Percentiles rank a stretch among this genome's conserved stretches.
These are phyloP conservation scores for Acidiella bohemica DNA, from an alignment of 495 filamentous ascomycete genomes.

Conservation along the genomic window DNA sequence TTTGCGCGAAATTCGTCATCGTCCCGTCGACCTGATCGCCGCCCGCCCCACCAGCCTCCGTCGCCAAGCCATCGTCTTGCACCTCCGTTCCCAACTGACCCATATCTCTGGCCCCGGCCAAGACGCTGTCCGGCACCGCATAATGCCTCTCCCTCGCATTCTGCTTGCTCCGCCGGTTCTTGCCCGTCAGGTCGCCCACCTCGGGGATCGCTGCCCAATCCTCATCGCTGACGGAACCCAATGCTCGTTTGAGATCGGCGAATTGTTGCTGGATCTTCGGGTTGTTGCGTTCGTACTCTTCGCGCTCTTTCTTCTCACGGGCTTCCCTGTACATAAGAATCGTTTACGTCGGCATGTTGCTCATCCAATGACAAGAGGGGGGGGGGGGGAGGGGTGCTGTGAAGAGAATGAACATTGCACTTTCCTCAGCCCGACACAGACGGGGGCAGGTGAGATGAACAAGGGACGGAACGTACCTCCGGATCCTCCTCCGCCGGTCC, in stretches of 20 bases:
- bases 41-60: conserved; percentile 32
- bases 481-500: conserved; percentile 68
- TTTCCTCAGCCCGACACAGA: conserved; percentile 6
- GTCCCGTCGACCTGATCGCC: conserved; percentile 57
- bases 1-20: conserved; percentile 96
- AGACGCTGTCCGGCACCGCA: conserved; percentile 91
- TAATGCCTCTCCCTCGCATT: conserved; percentile 70
- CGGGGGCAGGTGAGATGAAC: conserved; percentile 17
- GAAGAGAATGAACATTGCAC: conserved; percentile 22
- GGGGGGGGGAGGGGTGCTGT: conserved; percentile 16
- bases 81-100: conserved; percentile 75
- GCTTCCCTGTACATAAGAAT: conserved; percentile 73
- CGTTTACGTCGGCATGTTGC: conserved; percentile 85
- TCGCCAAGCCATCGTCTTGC: conserved; percentile 54
- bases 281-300: conserved; percentile 92
- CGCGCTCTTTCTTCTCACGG: conserved; percentile 77
- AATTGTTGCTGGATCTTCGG: conserved; percentile 99
- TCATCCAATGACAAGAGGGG: no score
- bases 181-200: conserved; percentile 89
- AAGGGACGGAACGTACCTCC: conserved; percentile 65
- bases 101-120: conserved; percentile 68
- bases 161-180: conserved; percentile 73
- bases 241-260: conserved; percentile 80
- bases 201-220: conserved; percentile 95
- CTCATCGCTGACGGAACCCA: conserved; percentile 81